Evolutionary conservation across 2,329 filamentous ascomycete species (phyloP), one percentile per base, ranked within the genome.

Genomic region (Diaporthe sp.): DNA sequence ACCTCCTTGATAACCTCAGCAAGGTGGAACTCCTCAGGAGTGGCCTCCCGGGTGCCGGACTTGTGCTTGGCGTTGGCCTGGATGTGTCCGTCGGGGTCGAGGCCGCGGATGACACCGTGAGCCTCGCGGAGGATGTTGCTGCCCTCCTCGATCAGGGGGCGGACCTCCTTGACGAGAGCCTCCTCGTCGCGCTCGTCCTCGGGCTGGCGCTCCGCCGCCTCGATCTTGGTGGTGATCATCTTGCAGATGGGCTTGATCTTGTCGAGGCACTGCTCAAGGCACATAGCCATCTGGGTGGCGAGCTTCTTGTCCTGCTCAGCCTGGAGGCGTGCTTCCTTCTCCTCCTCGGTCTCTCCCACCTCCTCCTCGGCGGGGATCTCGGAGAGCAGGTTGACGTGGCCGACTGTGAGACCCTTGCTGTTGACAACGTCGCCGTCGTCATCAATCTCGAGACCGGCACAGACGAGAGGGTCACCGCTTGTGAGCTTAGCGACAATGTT

Each of bases 181-280:
- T 98, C 95, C 83, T 98, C 96, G 81, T 98, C 95, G 34, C 96
- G 92, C 79, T 98, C 95, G 6, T 97, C 94, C 84, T 95, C 94
- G 58, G 94, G 93, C 39, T 93, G 94, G 78, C 92, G 91, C 83
- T 98, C 94, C 39, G 94, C 95, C 73, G 88, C 89, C 79, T 98
- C 94, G 80, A 98, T 94, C 85, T 93, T 90, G 91, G 95, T 93
- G 6, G 91, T 94, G 83, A 98, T 98, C 87, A 95, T 90, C 86
- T 94, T 95, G 88, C 94, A 94, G 81, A 98, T 92, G 13, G 95
- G 95, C 79, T 94, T 92, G 82, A 98, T 91, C 82, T 93, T 94
- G 81, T 98, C 95, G 9, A 98, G 89, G 19, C 94, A 94, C 83
- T 96, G 92, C 81, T 93, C 90, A 79, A 97, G 91, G 80, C 94